These are phyloP conservation scores for Nigrograna mackinnonii DNA, from an alignment of 2,329 filamentous ascomycete genomes.

Conservation along the genomic window DNA sequence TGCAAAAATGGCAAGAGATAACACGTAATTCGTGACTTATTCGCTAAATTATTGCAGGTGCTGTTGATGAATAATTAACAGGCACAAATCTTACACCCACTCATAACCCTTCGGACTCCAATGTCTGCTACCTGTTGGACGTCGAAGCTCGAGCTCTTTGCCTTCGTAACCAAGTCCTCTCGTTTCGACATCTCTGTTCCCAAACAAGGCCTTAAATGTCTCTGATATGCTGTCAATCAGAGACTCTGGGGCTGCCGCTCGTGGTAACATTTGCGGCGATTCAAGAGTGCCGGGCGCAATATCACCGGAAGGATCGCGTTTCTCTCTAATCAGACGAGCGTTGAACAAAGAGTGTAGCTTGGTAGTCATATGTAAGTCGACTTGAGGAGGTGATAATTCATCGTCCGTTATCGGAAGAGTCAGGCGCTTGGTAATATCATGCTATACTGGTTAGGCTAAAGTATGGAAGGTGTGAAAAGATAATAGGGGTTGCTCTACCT, in stretches of 20 bases:
- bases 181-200: constrained; percentile 17
- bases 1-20: no score
- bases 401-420: constrained; percentile 18
- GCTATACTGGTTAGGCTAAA: constrained; percentile 14
- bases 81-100: no score
- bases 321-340: constrained; percentile 13
- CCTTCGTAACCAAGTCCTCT: constrained; percentile 36
- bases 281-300: constrained; percentile 38
- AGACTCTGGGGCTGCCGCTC: constrained; percentile 15
- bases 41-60: no score
- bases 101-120: constrained; percentile 22
- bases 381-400: constrained; percentile 11
- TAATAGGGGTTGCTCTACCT: constrained; percentile 23
- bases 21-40: no score
- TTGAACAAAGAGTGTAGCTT: constrained; percentile 25
- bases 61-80: background rate
- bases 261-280: constrained; percentile 35
- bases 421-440: constrained; percentile 36
- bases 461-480: background rate
- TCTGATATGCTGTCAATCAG: constrained; percentile 16
- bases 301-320: constrained; percentile 35
- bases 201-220: constrained; percentile 26
- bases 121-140: constrained; percentile 34
- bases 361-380: constrained; percentile 22
- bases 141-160: constrained; percentile 34